phyloP scores from a whole-genome alignment of 2,329 filamentous ascomycete genomes.

The Penicillium sp. region DNA sequence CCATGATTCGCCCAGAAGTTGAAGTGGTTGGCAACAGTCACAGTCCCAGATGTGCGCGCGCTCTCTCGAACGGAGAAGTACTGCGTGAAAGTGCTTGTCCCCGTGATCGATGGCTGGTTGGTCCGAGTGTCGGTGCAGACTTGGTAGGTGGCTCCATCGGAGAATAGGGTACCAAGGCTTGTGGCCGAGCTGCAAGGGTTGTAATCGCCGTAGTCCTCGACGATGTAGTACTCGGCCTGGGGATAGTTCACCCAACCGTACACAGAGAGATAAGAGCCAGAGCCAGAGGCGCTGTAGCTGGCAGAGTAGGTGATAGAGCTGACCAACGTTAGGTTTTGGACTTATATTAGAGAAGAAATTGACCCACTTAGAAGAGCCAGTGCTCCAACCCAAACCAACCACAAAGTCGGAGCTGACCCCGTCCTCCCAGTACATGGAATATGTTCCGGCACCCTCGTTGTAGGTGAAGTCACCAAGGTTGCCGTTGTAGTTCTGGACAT shows the following conservation, averaged over 20 bases:
- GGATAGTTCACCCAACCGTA: slow-evolving; percentile 22
- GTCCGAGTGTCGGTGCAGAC: slow-evolving; percentile 17
- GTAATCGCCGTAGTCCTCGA: slow-evolving; percentile 16
- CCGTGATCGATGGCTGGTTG: slow-evolving; percentile 19
- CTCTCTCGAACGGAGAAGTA: slow-evolving; percentile 21
- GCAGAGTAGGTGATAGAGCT: slow-evolving; percentile 21
- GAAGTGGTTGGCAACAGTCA: slow-evolving; percentile 20
- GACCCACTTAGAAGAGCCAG: slow-evolving; percentile 13
- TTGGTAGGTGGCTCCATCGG: slow-evolving; percentile 19
- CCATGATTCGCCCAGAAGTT: slow-evolving; percentile 19
- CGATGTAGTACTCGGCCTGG: slow-evolving; percentile 20
- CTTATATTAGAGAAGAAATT: background rate
- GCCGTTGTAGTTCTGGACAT: slow-evolving; percentile 21
- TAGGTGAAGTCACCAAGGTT: slow-evolving; percentile 21
- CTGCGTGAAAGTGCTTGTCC: slow-evolving; percentile 20
- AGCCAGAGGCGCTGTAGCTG: slow-evolving; percentile 12
- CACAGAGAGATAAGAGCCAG: slow-evolving; percentile 19
- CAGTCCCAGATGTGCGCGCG: slow-evolving; percentile 18
- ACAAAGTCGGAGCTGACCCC: slow-evolving; percentile 18
- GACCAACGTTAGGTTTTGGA: slow-evolving; percentile 8
- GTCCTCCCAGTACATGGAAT: slow-evolving; percentile 20
- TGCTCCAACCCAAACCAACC: slow-evolving; percentile 18
- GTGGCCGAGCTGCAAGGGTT: slow-evolving; percentile 18
- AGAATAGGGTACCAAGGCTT: slow-evolving; percentile 16
- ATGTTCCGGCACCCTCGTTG: slow-evolving; percentile 16